Evolutionary conservation across 2,329 filamentous ascomycete genomes (phyloP).

Genomic region (Atkinsonella hypoxylon): DNA sequence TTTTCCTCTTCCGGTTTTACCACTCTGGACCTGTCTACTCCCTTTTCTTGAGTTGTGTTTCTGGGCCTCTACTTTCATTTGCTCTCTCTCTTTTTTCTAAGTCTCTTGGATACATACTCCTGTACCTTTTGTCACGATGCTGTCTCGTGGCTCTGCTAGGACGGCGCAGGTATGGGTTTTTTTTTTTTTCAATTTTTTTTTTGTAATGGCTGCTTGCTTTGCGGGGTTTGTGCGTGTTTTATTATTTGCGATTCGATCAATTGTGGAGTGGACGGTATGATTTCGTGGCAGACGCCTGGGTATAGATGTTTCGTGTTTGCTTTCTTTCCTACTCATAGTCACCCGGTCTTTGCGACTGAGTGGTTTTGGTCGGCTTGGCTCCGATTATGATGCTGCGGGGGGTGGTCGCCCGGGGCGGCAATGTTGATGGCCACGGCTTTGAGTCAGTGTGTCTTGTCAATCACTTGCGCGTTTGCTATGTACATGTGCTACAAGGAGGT

Average conservation of each 20-base stretch:
- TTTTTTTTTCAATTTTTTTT: slow-evolving; percentile 11
- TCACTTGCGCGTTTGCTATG: too few species aligned
- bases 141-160: slow-evolving; percentile 45
- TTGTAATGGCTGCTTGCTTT: neutral
- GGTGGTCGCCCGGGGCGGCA: neutral
- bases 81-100: slow-evolving; percentile 4
- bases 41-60: too few species aligned
- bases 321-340: neutral
- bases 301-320: too few species aligned
- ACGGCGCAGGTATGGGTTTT: slow-evolving; percentile 49
- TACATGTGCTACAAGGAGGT: neutral
- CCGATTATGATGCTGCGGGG: neutral
- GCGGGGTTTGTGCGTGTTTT: neutral
- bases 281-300: too few species aligned
- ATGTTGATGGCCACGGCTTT: too few species aligned
- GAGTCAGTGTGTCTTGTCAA: too few species aligned
- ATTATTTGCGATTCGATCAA: neutral
- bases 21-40: neutral
- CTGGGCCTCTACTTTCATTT: neutral
- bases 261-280: too few species aligned
- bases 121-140: slow-evolving; percentile 30
- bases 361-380: neutral
- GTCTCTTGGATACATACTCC: neutral
- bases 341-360: neutral
- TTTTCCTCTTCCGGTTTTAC: neutral